phyloP scores from a whole-genome alignment of 306 rosid genomes.

The Lablab purpureus region DNA sequence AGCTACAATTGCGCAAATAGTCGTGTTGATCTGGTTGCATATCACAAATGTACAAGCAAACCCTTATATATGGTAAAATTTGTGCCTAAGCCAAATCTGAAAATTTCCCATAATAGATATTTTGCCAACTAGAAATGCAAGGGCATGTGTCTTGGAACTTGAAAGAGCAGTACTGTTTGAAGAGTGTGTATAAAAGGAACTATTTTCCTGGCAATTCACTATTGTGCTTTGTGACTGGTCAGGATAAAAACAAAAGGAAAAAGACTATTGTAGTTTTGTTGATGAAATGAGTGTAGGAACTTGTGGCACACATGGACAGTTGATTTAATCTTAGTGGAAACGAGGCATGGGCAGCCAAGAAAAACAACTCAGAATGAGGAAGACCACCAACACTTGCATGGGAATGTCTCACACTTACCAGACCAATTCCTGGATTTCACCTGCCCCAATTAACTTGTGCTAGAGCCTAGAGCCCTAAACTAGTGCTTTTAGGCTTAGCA shows the following conservation, averaged over 20 bases:
- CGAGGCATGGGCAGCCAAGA: conserved; percentile 54
- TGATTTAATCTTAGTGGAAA: conserved; percentile 23
- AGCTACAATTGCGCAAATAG: conserved; percentile 47
- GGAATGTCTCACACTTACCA: conserved; percentile 60
- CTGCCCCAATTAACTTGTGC: conserved; percentile 55
- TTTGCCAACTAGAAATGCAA: conserved; percentile 22
- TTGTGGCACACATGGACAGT: conserved; percentile 16
- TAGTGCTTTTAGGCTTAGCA: conserved; percentile 32
- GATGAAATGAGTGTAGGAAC: conserved; percentile 9
- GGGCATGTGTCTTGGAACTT: conserved; percentile 60
- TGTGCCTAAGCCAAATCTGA: conserved; percentile 4
- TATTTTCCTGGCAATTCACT: conserved; percentile 17
- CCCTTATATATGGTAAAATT: conserved; percentile 17
- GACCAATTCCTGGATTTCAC: conserved; percentile 60
- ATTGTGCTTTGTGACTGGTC: neutral
- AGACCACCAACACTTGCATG: conserved; percentile 48
- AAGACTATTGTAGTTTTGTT: conserved; percentile 4
- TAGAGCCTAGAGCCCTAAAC: conserved; percentile 8
- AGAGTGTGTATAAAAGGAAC: conserved; percentile 18
- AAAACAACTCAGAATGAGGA: conserved; percentile 44
- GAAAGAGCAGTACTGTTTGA: conserved; percentile 35
- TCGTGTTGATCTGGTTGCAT: conserved; percentile 41
- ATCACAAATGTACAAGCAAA: conserved; percentile 24
- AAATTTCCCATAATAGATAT: conserved; percentile 10
- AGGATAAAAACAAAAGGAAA: conserved; percentile 38